Conservation (phyloP, 148 eudicot genomes). For the Limonium bicolor region DNA sequence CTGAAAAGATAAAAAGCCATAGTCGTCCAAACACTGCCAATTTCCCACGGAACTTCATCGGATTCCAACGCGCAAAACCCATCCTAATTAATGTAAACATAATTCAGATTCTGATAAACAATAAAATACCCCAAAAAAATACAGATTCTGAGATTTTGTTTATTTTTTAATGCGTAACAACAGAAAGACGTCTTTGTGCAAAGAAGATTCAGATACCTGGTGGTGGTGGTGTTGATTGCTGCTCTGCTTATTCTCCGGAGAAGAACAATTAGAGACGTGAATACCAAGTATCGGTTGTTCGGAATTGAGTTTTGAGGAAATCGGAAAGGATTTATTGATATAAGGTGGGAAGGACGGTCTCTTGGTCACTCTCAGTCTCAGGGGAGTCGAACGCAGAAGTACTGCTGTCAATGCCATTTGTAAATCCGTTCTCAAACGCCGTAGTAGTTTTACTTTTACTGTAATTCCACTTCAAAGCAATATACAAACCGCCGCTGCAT, state of each 20-base stretch:
- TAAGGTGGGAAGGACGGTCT: neutral
- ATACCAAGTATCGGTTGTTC: too few species aligned
- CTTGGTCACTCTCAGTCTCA: too few species aligned
- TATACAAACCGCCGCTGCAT: too few species aligned
- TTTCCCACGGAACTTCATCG: slow-evolving; percentile 50
- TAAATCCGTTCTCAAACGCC: too few species aligned
- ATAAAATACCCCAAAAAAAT: neutral
- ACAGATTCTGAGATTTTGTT: neutral
- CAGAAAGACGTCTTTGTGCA: neutral
- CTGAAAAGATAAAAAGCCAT: slow-evolving; percentile 66
- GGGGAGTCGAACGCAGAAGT: too few species aligned
- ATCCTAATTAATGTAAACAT: slow-evolving; percentile 21
- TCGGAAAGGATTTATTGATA: neutral
- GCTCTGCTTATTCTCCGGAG: neutral
- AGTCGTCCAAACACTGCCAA: slow-evolving; percentile 51
- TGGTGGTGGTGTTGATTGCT: neutral
- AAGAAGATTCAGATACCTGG: slow-evolving; percentile 1
- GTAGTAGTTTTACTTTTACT: too few species aligned
- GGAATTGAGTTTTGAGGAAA: neutral
- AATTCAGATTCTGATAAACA: neutral
- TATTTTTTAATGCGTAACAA: neutral
- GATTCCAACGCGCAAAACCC: slow-evolving; percentile 46
- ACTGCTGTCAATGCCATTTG: too few species aligned
- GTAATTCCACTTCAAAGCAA: too few species aligned
- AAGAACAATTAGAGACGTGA: neutral